A percentile compares a stretch with the other conserved stretches of the same genome.
These are phyloP conservation scores for Porodaedalea pini DNA, from an alignment of 1,284 basidiomycete genomes.

Conservation along the genomic window DNA sequence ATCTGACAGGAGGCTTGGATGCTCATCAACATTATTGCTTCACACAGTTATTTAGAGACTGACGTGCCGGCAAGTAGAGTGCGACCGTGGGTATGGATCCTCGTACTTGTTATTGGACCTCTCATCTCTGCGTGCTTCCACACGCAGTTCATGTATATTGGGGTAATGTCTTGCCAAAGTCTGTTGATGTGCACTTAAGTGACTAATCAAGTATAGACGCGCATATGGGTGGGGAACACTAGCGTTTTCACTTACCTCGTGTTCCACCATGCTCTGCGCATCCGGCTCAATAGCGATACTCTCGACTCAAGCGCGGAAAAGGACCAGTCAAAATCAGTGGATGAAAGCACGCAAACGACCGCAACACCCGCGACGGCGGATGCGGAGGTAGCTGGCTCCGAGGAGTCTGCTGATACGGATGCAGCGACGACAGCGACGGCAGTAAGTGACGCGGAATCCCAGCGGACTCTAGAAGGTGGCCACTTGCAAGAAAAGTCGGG, in stretches of 20 bases:
- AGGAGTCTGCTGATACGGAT: too few relatives aligned
- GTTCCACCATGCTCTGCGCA: conserved; percentile 54
- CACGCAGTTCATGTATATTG: conserved; percentile 6
- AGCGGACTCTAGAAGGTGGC: too few relatives aligned
- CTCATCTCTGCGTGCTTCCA: conserved; percentile 3
- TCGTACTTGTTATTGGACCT: conserved; percentile 8
- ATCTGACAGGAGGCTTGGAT: not conserved
- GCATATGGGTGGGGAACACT: not conserved
- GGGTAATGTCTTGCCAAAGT: too few relatives aligned
- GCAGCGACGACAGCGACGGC: too few relatives aligned
- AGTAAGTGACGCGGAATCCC: too few relatives aligned
- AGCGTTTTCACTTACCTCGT: conserved; percentile 46
- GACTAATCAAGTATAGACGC: not conserved
- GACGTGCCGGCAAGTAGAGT: not conserved
- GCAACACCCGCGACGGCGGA: not conserved
- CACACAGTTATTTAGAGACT: conserved; percentile 12
- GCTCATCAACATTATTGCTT: not conserved
- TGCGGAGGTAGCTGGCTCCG: not conserved
- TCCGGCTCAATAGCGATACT: conserved; percentile 40
- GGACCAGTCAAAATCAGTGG: not conserved
- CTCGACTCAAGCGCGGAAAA: not conserved
- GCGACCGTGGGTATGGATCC: conserved; percentile 13
- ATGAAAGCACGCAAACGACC: not conserved
- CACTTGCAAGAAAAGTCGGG: too few relatives aligned
- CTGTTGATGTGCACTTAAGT: too few relatives aligned